Base-by-base conservation (phyloP, 2,329 filamentous ascomycete genomes). In the Dissoconium aciculare region DNA sequence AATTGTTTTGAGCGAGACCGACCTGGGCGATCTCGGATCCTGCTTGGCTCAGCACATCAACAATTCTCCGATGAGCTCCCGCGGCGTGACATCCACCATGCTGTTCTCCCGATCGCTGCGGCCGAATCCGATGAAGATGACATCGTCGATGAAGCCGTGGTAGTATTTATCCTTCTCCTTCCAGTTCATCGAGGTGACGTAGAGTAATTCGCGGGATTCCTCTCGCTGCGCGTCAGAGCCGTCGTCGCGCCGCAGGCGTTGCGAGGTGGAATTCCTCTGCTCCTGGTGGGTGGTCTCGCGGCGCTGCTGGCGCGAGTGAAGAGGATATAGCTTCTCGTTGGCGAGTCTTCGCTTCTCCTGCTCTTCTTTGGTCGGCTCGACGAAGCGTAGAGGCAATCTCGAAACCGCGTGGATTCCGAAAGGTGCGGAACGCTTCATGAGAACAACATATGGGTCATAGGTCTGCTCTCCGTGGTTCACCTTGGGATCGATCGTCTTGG, bases 151-250 rank as follows among this genome's bases (percentile, higher is more conserved):
- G 32, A 63, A 70, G 0, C 69, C 70, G 41, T 71, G 64, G 38
- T 73, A 72, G 16, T 46, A 60, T 37, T 59, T 50, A 0, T 55
- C 57, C 1, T 48, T 46, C 0, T 38, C 45, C 45, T 63, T 69
- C 69, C 70, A 74, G 36, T 58, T 67, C 17, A 71, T 62, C 0
- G 60, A 66, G 0, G 67, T 72, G 1, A 72, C 53, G 37, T 71
- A 74, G 15, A 74, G 51, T 66, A 72, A 69, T 41, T 71, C 64
- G 0, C 59, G 62, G 14, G 58, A 55, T 1, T 41, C 44, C 5
- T 16, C 21, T 4, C 42, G 40, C 3, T 41, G 29, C 11, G 34
- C 31, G 15, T 39, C 8, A 8, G 8, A 23, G 19, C 33, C 49
- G 46, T 41, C 37, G n/a, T n/a, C n/a, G n/a, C n/a, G n/a, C n/a